Conservation (phyloP, 1,284 basidiomycete species). For the Irpex lacteus region DNA sequence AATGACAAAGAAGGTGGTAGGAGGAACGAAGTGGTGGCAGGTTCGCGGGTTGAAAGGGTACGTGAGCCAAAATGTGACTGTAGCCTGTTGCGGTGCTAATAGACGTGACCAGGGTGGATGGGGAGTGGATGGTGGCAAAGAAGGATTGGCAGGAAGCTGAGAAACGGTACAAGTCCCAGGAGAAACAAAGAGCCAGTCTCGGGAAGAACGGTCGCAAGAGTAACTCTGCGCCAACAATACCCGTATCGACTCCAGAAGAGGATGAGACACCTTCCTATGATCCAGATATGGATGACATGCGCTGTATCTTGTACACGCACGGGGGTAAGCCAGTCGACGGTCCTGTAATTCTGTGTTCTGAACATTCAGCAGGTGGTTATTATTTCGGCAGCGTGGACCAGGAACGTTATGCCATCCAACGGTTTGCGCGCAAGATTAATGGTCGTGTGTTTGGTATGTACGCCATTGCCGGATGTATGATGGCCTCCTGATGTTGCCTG, state of each 20-base stretch:
- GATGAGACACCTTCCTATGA: constrained; percentile 40
- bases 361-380: constrained; percentile 58
- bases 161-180: constrained; percentile 46
- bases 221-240: constrained; percentile 16
- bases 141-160: constrained; percentile 70
- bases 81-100: not conserved
- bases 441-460: constrained; percentile 78
- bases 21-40: constrained; percentile 97
- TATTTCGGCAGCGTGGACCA: constrained; percentile 83
- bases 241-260: constrained; percentile 14
- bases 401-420: constrained; percentile 72
- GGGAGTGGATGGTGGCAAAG: constrained; percentile 85
- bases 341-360: not conserved
- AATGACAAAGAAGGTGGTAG: constrained; percentile 70
- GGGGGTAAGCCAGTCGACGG: constrained; percentile 49
- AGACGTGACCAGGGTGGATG: constrained; percentile 59
- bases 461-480: not conserved
- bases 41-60: constrained; percentile 78
- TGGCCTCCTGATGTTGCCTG: constrained; percentile 9
- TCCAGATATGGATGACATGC: constrained; percentile 80
- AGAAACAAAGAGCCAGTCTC: constrained; percentile 30
- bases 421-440: constrained; percentile 86
- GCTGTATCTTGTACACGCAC: constrained; percentile 84
- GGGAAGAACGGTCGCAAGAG: constrained; percentile 6
- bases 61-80: constrained; percentile 15